phyloP scores from a whole-genome alignment of 345 rosid genomes.

The Arabidopsis arenosa region DNA sequence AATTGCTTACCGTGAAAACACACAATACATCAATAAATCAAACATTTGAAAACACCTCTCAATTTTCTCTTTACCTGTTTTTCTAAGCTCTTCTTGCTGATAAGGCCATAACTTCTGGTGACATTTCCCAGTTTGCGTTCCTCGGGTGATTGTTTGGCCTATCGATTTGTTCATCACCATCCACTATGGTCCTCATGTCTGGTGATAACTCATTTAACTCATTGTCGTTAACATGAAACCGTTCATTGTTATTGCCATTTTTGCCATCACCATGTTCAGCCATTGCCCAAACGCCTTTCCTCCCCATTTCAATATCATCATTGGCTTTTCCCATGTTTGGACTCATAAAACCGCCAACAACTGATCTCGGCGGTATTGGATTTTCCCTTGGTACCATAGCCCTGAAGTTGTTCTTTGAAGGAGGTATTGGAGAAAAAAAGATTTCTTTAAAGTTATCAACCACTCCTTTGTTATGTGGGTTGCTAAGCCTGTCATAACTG shows the following conservation, averaged over 20 bases:
- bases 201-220: constrained; percentile 77
- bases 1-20: constrained; percentile 11
- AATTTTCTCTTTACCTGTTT: constrained; percentile 7
- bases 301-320: constrained; percentile 88
- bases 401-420: constrained; percentile 82
- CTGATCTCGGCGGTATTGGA: constrained; percentile 61
- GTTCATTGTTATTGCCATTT: constrained; percentile 48
- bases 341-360: constrained; percentile 83
- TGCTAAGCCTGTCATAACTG: constrained; percentile 69
- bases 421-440: constrained; percentile 68
- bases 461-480: constrained; percentile 82
- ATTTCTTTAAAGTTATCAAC: constrained; percentile 72
- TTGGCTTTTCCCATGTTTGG: constrained; percentile 86
- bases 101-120: constrained; percentile 86
- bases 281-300: constrained; percentile 90
- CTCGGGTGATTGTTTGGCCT: constrained; percentile 67
- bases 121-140: constrained; percentile 66
- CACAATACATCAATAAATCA: constrained; percentile 28
- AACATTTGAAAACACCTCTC: constrained; percentile 6
- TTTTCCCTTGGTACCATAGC: constrained; percentile 62
- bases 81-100: constrained; percentile 60
- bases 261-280: constrained; percentile 60
- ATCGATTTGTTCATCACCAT: constrained; percentile 51
- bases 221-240: constrained; percentile 72
- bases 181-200: constrained; percentile 55